These are phyloP conservation scores for Curvularia sp. DNA, from an alignment of 2,329 filamentous ascomycete genomes.

Conservation along the genomic window DNA sequence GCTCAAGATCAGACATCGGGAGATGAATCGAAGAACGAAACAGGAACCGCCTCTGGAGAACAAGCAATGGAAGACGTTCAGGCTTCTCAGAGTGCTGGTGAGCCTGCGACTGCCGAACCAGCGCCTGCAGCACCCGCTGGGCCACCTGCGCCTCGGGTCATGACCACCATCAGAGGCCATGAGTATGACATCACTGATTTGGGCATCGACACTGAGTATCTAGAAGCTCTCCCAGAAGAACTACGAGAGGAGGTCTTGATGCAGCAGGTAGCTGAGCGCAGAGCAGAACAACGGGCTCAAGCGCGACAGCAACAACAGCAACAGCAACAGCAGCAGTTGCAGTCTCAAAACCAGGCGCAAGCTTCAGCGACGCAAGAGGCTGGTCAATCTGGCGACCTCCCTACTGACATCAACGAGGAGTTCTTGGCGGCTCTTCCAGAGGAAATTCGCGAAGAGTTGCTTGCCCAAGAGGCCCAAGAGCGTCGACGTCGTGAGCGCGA, in stretches of 20 bases:
- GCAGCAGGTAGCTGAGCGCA: constrained; percentile 82
- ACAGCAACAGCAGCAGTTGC: constrained; percentile 61
- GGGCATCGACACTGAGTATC: constrained; percentile 92
- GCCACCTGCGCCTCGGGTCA: constrained; percentile 66
- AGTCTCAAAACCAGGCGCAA: constrained; percentile 29
- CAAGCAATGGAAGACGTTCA: constrained; percentile 82
- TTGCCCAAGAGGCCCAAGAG: constrained; percentile 88
- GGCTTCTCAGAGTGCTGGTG: constrained; percentile 48
- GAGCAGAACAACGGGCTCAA: constrained; percentile 51
- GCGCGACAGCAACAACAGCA: constrained; percentile 17
- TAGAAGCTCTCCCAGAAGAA: constrained; percentile 96
- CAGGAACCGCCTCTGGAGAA: constrained; percentile 49
- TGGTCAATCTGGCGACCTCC: constrained; percentile 69
- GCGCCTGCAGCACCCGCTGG: constrained; percentile 23
- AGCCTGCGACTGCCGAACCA: constrained; percentile 31
- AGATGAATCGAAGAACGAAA: constrained; percentile 42
- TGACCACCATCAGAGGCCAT: constrained; percentile 83
- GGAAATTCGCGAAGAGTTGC: constrained; percentile 87
- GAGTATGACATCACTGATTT: constrained; percentile 93
- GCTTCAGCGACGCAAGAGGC: constrained; percentile 20
- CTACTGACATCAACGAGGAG: constrained; percentile 86
- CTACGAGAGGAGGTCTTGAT: constrained; percentile 95
- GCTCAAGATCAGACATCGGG: constrained; percentile 38
- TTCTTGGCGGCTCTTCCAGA: constrained; percentile 92
- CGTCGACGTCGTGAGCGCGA: constrained; percentile 87